Evolutionary conservation across 2,329 filamentous ascomycete genomes (phyloP).

Genomic region (Xylaria sp.): DNA sequence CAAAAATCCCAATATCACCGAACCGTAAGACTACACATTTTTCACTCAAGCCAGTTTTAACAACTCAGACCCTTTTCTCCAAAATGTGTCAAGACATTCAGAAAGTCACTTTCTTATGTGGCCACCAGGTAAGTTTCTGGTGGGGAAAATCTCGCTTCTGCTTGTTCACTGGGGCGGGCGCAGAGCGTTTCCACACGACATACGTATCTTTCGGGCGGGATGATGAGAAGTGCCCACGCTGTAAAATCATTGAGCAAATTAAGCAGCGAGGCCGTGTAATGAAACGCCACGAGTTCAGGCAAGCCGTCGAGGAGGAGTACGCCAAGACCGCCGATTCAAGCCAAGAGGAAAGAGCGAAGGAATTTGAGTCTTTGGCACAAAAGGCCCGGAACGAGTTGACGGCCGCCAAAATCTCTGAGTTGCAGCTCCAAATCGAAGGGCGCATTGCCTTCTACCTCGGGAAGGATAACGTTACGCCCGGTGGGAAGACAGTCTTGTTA

Average conservation of each 20-base stretch:
- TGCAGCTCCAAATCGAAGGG: slow-evolving; percentile 16
- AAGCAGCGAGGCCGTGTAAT: neutral
- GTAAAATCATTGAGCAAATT: neutral
- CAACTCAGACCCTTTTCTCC: no score
- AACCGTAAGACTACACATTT: neutral
- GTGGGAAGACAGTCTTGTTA: neutral
- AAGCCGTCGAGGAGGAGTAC: neutral
- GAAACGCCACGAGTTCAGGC: neutral
- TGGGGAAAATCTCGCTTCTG: slow-evolving; percentile 21
- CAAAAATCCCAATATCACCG: neutral
- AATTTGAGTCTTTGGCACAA: neutral
- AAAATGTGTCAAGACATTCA: slow-evolving; percentile 30
- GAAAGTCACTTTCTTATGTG: slow-evolving; percentile 19
- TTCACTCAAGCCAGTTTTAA: neutral
- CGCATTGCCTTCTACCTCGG: neutral
- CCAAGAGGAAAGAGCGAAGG: neutral
- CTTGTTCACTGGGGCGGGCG: neutral
- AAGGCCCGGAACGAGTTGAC: neutral
- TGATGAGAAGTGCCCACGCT: neutral
- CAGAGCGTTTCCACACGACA: slow-evolving; percentile 7
- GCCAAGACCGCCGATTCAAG: neutral
- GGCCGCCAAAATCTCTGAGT: neutral
- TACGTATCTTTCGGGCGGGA: neutral
- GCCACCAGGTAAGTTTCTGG: slow-evolving; percentile 22
- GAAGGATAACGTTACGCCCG: neutral